Conservation (phyloP, 2,329 filamentous ascomycete genomes). For the Nothopassalora personata region DNA sequence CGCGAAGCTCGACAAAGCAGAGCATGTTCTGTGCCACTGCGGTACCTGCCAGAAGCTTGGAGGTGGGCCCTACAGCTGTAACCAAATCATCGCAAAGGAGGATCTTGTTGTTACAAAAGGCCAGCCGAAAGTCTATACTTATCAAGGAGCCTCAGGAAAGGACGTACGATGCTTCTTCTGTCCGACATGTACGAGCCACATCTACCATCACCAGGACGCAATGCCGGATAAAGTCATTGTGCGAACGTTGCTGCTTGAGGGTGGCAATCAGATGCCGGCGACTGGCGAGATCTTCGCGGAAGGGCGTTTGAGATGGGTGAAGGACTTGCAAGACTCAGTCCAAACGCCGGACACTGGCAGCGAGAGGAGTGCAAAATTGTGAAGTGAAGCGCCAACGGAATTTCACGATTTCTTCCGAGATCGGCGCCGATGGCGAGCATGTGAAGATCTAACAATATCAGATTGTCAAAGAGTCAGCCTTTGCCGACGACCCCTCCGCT, state of each 20-base stretch:
- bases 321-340: slow-evolving; percentile 23
- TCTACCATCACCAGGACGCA: slow-evolving; percentile 38
- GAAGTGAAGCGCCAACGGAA: background rate
- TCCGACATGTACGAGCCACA: slow-evolving; percentile 35
- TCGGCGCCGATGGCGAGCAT: background rate
- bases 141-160: slow-evolving; percentile 33
- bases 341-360: slow-evolving; percentile 7
- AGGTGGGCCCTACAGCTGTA: slow-evolving; percentile 35
- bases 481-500: too few relatives aligned
- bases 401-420: too few relatives aligned
- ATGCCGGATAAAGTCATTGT: slow-evolving; percentile 39
- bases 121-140: slow-evolving; percentile 29
- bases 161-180: slow-evolving; percentile 37
- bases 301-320: slow-evolving; percentile 33
- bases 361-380: slow-evolving; percentile 6
- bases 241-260: slow-evolving; percentile 36
- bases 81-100: slow-evolving; percentile 32
- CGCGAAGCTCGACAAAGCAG: slow-evolving; percentile 21
- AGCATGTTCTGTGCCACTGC: slow-evolving; percentile 36
- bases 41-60: slow-evolving; percentile 34
- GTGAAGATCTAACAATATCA: background rate
- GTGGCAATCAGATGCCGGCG: slow-evolving; percentile 32
- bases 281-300: slow-evolving; percentile 37
- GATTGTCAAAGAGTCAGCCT: background rate
- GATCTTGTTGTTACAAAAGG: slow-evolving; percentile 28